Conservation (phyloP, 345 rosid genomes). For the Nasturtium officinale region DNA sequence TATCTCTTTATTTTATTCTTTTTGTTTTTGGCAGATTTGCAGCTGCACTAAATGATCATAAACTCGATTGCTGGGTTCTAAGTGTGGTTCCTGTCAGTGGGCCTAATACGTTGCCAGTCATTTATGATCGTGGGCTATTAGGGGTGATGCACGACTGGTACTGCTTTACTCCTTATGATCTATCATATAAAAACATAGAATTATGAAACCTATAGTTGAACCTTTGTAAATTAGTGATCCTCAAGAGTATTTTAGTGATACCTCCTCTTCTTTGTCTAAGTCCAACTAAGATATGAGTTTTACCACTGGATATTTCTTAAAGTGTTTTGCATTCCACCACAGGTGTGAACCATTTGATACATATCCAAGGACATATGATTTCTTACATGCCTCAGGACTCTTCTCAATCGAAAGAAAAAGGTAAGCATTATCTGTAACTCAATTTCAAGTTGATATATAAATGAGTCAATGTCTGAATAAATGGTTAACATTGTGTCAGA, state of each 20-base stretch:
- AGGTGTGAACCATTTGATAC: slow-evolving; percentile 99
- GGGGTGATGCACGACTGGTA: slow-evolving; percentile 99
- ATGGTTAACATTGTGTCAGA: slow-evolving; percentile 49
- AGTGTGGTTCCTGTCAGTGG: slow-evolving; percentile 94
- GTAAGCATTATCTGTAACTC: slow-evolving; percentile 45
- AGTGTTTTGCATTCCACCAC: slow-evolving; percentile 9
- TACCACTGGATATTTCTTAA: background rate
- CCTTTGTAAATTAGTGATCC: background rate
- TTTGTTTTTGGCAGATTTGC: slow-evolving; percentile 72
- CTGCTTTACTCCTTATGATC: slow-evolving; percentile 18
- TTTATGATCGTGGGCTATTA: slow-evolving; percentile 91
- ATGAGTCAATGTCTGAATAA: background rate
- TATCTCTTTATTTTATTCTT: slow-evolving; percentile 11
- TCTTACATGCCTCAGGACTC: slow-evolving; percentile 89
- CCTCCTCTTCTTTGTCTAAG: background rate
- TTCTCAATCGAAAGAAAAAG: slow-evolving; percentile 89
- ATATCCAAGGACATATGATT: slow-evolving; percentile 93
- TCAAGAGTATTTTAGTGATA: background rate
- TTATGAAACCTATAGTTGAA: background rate
- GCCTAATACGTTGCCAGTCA: slow-evolving; percentile 90
- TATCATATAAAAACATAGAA: slow-evolving; percentile 9
- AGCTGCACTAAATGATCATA: slow-evolving; percentile 75
- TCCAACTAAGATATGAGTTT: background rate
- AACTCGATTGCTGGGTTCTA: slow-evolving; percentile 85
- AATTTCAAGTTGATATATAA: background rate